phyloP scores from a whole-genome alignment of 805 yeast species.

The Barnettozyma siamensis region DNA sequence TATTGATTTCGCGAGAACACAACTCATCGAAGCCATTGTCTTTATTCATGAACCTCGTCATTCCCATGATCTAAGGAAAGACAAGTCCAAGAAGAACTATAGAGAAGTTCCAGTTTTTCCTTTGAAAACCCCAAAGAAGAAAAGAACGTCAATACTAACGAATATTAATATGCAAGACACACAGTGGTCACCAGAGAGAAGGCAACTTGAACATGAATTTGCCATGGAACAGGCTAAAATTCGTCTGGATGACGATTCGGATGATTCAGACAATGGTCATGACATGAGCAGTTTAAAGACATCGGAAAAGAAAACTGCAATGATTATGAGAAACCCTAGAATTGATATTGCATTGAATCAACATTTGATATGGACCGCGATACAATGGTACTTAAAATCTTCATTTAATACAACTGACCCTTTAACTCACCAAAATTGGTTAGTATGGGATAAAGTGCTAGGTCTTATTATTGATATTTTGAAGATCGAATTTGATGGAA shows the following conservation, averaged over 20 bases:
- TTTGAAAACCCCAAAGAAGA: background rate
- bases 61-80: conserved; percentile 9
- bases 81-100: conserved; percentile 11
- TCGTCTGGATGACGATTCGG: background rate
- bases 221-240: background rate
- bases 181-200: conserved; percentile 22
- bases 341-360: conserved; percentile 20
- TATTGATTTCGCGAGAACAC: conserved; percentile 9
- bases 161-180: background rate
- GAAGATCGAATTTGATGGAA: conserved; percentile 10
- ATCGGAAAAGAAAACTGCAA: conserved; percentile 16
- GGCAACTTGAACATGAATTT: conserved; percentile 11
- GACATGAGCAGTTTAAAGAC: conserved; percentile 4
- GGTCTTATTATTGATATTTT: conserved; percentile 16
- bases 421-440: conserved; percentile 13
- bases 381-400: conserved; percentile 28
- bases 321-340: conserved; percentile 22
- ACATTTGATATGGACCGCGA: conserved; percentile 23
- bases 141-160: background rate
- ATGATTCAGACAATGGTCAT: conserved; percentile 5
- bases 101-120: conserved; percentile 5
- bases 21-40: conserved; percentile 9
- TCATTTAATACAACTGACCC: conserved; percentile 13
- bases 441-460: conserved; percentile 20
- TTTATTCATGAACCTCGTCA: conserved; percentile 7